Base-by-base conservation (phyloP, 345 rosid genomes). In the Heritiera littoralis region DNA sequence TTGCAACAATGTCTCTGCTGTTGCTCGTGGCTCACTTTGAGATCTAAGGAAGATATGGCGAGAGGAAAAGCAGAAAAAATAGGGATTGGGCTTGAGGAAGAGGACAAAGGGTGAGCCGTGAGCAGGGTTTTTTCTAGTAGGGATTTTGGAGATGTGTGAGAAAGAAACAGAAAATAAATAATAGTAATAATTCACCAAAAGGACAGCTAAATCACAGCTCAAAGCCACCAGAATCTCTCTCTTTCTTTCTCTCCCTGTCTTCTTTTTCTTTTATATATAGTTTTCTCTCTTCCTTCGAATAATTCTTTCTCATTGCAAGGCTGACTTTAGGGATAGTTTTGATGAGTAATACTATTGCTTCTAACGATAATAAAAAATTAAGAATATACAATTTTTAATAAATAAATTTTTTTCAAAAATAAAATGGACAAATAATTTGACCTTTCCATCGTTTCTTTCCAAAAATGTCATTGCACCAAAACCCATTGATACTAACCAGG, bases 181-280 rank as follows among this genome's bases (percentile, higher is more conserved):
- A 68, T 80, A 81, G 80, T 85, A 84, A 82, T 85, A 80, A 82
- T 70, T 65, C 80, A 83, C 75, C 77, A 66, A 66, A 68, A 76
- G 3, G 93, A 90, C 96, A 92, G 91, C 98, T 91, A 90, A 82
- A 90, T 79, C 93, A 94, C 97, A 92, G 96, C 98, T 91, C 95
- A 90, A 81, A 55, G 45, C 87, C 91, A 85, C 88, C 89, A 81
- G 79, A 83, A 75, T 84, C 90, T 82, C 83, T 82, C 83, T 85
- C 87, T 52, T 84, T 66, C 10, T 28, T 45, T 77, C 46, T 69
- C 52, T 61, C 10, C n/a, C 48, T 77, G 40, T 69, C 52, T 64
- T 30, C 7, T 41, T 41, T 41, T 6, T 41, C 5, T 41, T 41
- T 5, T 6, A 41, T 41, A 41, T 40, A n/a, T n/a, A n/a, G 3